phyloP scores from a whole-genome alignment of 2,329 filamentous ascomycete genomes.

The Ambrosiella xylebori region DNA sequence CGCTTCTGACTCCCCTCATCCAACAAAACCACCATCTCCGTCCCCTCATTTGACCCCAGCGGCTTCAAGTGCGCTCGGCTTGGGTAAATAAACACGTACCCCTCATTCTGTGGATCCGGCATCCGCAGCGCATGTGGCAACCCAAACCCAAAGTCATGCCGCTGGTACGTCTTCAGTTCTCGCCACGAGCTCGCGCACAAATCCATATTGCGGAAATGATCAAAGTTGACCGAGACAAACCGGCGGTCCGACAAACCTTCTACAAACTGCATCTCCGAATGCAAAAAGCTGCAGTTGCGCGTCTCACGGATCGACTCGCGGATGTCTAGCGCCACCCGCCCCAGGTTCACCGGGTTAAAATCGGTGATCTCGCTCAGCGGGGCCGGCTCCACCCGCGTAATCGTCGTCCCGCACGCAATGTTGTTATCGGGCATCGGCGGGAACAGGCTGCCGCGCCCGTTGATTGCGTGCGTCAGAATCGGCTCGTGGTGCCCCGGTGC shows the following conservation, averaged over 20 bases:
- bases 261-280: slow-evolving; percentile 4
- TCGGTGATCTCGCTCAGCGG: neutral
- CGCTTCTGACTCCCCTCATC: slow-evolving; percentile 6
- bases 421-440: slow-evolving; percentile 5
- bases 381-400: slow-evolving; percentile 3
- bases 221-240: neutral
- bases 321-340: slow-evolving; percentile 2
- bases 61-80: slow-evolving; percentile 7
- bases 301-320: slow-evolving; percentile 5
- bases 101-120: slow-evolving; percentile 1
- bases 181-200: slow-evolving; percentile 1
- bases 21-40: neutral
- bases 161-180: neutral
- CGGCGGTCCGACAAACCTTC: slow-evolving; percentile 1
- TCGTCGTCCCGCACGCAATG: slow-evolving; percentile 4
- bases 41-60: slow-evolving; percentile 1
- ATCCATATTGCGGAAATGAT: slow-evolving; percentile 2
- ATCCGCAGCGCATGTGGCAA: slow-evolving; percentile 4
- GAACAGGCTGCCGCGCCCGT: slow-evolving; percentile 1
- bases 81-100: slow-evolving; percentile 4
- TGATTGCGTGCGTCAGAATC: slow-evolving; percentile 1
- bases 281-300: slow-evolving; percentile 6
- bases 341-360: slow-evolving; percentile 2
- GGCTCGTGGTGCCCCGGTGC: neutral
- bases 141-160: slow-evolving; percentile 7